Evolutionary conservation across 2,329 filamentous ascomycete genomes (phyloP).

Genomic region (Dothideomycetes sp.): DNA sequence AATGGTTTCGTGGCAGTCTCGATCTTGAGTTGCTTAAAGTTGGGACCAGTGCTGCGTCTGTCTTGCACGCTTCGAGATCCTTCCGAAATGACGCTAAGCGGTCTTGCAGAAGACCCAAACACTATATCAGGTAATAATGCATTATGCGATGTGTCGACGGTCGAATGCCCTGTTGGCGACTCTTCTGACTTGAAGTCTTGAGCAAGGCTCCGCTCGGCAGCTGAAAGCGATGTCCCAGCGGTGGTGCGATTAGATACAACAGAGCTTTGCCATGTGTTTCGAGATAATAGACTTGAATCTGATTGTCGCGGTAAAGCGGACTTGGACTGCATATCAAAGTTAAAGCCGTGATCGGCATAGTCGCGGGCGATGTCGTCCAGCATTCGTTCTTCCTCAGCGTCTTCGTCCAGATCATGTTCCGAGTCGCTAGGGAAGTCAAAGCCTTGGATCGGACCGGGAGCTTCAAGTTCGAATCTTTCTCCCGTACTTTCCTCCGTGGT

Average conservation of each 20-base stretch:
- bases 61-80: conserved; percentile 34
- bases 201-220: conserved; percentile 50
- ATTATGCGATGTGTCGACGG: too few species aligned
- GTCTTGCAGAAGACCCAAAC: neutral
- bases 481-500: too few species aligned
- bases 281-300: conserved; percentile 69
- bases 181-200: conserved; percentile 22
- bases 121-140: too few species aligned
- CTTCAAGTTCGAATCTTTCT: too few species aligned
- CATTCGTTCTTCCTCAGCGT: conserved; percentile 39
- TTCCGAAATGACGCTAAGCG: neutral
- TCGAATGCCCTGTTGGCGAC: neutral
- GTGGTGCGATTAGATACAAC: conserved; percentile 58
- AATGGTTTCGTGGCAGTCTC: conserved; percentile 49
- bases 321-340: conserved; percentile 59
- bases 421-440: conserved; percentile 27
- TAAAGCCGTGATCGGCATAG: conserved; percentile 65
- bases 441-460: neutral
- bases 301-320: conserved; percentile 65
- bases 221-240: conserved; percentile 56
- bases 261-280: conserved; percentile 71
- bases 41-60: conserved; percentile 69
- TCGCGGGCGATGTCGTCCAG: conserved; percentile 82
- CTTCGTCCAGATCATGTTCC: conserved; percentile 20
- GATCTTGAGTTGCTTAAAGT: conserved; percentile 75